Evolutionary conservation across 2,329 filamentous ascomycete genomes (phyloP).

Genomic region (Kalmusia sp.): DNA sequence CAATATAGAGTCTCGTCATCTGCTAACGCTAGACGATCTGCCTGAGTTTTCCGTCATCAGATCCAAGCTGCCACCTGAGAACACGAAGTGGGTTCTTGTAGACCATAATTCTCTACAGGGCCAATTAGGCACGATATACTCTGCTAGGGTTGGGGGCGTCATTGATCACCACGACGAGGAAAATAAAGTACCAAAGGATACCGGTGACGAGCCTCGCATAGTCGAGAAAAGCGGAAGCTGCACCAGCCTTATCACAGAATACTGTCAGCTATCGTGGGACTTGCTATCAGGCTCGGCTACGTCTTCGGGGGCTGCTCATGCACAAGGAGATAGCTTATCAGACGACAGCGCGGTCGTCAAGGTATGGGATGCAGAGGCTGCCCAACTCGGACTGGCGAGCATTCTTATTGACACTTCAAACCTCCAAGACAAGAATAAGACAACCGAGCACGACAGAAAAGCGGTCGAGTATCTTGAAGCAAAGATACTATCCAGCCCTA

Average conservation of each 20-base stretch:
- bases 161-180: conserved; percentile 86
- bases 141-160: conserved; percentile 64
- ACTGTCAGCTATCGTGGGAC: conserved; percentile 66
- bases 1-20: conserved; percentile 64
- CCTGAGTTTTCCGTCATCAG: conserved; percentile 60
- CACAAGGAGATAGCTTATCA: conserved; percentile 47
- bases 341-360: conserved; percentile 42
- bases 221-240: conserved; percentile 76
- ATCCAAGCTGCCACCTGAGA: conserved; percentile 55
- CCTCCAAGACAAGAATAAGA: conserved; percentile 66
- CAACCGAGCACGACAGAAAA: conserved; percentile 65
- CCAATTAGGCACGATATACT: conserved; percentile 61
- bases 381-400: conserved; percentile 71
- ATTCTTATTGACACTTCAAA: conserved; percentile 77
- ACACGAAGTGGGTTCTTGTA: conserved; percentile 75
- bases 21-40: conserved; percentile 70
- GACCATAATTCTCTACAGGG: conserved; percentile 81
- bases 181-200: conserved; percentile 56
- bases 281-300: conserved; percentile 50
- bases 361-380: conserved; percentile 65
- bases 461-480: conserved; percentile 67
- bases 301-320: conserved; percentile 47
- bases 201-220: conserved; percentile 62
- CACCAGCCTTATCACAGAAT: conserved; percentile 71
- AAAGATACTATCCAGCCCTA: conserved; percentile 53